A percentile compares a stretch with the other conserved stretches of the same genome.
Conservation (phyloP, 2,329 filamentous ascomycete genomes). For the Alternaria gansuensis region DNA sequence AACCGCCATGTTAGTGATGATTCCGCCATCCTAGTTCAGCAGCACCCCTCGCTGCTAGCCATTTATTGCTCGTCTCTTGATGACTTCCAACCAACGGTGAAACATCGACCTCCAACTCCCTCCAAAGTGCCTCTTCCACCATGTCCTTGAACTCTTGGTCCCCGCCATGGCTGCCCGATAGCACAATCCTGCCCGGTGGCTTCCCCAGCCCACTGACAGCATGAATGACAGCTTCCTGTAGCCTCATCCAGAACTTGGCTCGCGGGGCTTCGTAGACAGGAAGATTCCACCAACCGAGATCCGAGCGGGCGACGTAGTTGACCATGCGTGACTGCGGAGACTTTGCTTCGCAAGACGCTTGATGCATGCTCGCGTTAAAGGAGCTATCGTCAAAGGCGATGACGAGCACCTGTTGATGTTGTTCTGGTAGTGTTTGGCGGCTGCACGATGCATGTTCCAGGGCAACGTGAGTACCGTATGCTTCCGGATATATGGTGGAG, state of each 20-base stretch:
- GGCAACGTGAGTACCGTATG: conserved; percentile 13
- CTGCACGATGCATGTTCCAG: conserved; percentile 11
- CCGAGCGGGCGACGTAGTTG: conserved; percentile 18
- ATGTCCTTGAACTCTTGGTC: conserved; percentile 35
- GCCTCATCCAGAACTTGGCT: conserved; percentile 35
- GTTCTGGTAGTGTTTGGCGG: neutral
- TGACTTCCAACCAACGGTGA: conserved; percentile 25
- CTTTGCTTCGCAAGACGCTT: conserved; percentile 15
- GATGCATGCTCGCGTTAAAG: conserved; percentile 35
- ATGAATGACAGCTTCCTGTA: conserved; percentile 33
- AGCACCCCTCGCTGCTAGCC: conserved; percentile 37
- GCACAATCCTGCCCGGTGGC: conserved; percentile 34
- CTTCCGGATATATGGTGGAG: conserved; percentile 27
- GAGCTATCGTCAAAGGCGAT: conserved; percentile 40
- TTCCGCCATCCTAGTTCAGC: conserved; percentile 25
- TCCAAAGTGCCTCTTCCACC: conserved; percentile 35
- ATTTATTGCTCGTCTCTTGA: conserved; percentile 16
- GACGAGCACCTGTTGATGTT: conserved; percentile 33
- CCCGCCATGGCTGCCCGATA: conserved; percentile 35
- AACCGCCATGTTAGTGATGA: neutral
- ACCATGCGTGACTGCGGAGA: conserved; percentile 18
- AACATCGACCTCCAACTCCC: conserved; percentile 33
- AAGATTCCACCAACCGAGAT: conserved; percentile 41
- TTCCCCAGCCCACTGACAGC: conserved; percentile 20
- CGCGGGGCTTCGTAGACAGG: conserved; percentile 34